Percentiles rank a stretch among this genome's conserved stretches.
These are phyloP conservation scores for Tuber umbilicatum DNA, from an alignment of 495 filamentous ascomycete genomes.

Conservation along the genomic window DNA sequence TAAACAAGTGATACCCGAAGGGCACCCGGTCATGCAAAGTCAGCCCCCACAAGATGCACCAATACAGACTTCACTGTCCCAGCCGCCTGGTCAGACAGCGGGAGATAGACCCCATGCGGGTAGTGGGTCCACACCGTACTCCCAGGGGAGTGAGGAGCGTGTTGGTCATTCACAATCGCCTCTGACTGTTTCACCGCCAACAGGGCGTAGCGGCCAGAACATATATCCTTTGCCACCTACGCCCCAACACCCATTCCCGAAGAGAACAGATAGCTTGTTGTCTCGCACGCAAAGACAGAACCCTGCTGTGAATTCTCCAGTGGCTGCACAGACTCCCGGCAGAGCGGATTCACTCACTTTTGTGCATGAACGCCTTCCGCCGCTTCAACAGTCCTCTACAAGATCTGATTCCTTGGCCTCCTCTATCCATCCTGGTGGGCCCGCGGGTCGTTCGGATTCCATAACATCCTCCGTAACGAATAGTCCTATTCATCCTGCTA, in stretches of 20 bases:
- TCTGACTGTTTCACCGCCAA: background rate
- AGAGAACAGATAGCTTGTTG: conserved; percentile 35
- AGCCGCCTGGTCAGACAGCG: background rate
- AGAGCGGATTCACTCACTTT: conserved; percentile 29
- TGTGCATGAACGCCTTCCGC: conserved; percentile 15
- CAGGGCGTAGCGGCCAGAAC: background rate
- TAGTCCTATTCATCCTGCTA: background rate
- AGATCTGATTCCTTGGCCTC: conserved; percentile 24
- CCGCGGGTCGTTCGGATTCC: background rate
- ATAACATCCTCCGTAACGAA: background rate
- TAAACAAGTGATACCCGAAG: background rate
- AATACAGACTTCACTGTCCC: conserved; percentile 12
- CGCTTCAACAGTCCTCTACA: conserved; percentile 6
- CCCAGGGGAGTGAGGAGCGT: conserved; percentile 4
- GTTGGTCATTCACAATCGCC: background rate
- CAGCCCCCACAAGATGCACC: background rate
- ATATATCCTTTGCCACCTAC: background rate
- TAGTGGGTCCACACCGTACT: conserved; percentile 13
- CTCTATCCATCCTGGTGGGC: background rate
- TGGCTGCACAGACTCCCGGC: conserved; percentile 9
- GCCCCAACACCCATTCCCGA: conserved; percentile 21
- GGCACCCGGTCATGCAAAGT: background rate
- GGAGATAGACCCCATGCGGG: background rate
- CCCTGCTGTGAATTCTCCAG: conserved; percentile 11
- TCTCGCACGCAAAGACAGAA: conserved; percentile 22